Evolutionary conservation across 176 grass and related monocot genomes (phyloP), one percentile per base, ranked within the genome.

Genomic region (Oryza glaberrima): DNA sequence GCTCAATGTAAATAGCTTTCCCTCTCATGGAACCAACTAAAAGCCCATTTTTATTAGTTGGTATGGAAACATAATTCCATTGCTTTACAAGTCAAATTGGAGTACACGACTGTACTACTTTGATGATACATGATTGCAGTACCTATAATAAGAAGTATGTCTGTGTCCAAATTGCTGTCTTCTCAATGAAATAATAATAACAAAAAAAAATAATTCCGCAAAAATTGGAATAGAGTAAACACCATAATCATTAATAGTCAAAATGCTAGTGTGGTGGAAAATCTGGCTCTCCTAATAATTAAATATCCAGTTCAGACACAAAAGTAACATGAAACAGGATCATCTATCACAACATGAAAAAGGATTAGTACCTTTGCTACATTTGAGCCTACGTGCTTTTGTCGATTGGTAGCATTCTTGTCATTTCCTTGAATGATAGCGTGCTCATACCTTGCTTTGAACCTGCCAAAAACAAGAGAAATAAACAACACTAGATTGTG

Each of bases 351-450:
- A 52, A 35, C 40, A 35, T 76, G 64, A 68, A 80, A 28, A 88
- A 25, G 65, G 85, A 45, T 48, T 10, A 66, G 43, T 81, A 98
- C 96, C 87, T 90, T 95, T 46, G 93, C 93, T 72, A 90, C 91
- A 64, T 82, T 85, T 65, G 93, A 95, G 68, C 91, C 89, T 87
- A 94, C 45, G 48, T 92, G 82, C 77, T 94, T 98, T 75, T 87
- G 85, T 77, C 81, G 77, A 82, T 90, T 58, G 7, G 91, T 95
- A 60, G 96, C 91, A 85, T 90, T 81, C 85, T 95, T 98, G 35
- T 98, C 96, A 92, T 94, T 98, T 74, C 96, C 96, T 66, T 83
- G 77, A 61, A 89, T 78, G 70, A 95, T 98, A 90, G 90, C 51
- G 17, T 79, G 82, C 70, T 95, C 95, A 88, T 93, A 98, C 52